Base-by-base conservation (phyloP, 371 early-diverging fungal genomes). In the Mycotypha africana region DNA sequence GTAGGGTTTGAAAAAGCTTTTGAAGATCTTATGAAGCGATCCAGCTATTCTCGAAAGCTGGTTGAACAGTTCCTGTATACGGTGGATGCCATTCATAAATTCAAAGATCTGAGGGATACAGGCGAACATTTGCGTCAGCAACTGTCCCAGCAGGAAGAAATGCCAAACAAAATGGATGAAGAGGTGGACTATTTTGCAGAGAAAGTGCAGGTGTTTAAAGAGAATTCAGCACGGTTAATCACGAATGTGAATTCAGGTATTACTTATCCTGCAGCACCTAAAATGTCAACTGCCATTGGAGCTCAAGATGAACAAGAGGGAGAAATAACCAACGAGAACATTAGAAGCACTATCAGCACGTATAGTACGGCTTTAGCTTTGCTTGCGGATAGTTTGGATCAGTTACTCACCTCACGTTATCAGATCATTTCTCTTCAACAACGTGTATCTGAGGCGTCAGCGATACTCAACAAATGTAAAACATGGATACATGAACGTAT, bases 41-140 rank as follows among this genome's bases (percentile, higher is more conserved):
- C 54, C n/a, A 47, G 42, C 0, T 78, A 71, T 38, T 58, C 70
- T 20, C 53, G 70, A 23, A 60, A 73, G 22, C 57, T 73, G 0
- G 64, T 76, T 0, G 67, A 67, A 40, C 78, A 78, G 36, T 55
- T 67, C 20, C 34, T 75, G 34, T 53, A 62, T 2, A 51, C 75
- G 31, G 40, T 66, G 16, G 64, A 60, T 24, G 54, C 62, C 0
- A 56, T 68, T 2, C 43, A 51, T 3, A 64, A 66, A 30, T 67
- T 65, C 28, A 54, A 53, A 12, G 53, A 57, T 36, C 39, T 67
- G 0, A 49, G 58, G 9, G 58, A 60, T 38, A 49, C 60, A 14
- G 75, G 75, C 7, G 75, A 74, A 30, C 21, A 41, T 14, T 34
- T 74, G 24, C 51, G 66, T 10, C 39, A 60, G 21, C 38, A 46